phyloP scores from a whole-genome alignment of 2,329 filamentous ascomycete species.

The Ascochyta lentis region DNA sequence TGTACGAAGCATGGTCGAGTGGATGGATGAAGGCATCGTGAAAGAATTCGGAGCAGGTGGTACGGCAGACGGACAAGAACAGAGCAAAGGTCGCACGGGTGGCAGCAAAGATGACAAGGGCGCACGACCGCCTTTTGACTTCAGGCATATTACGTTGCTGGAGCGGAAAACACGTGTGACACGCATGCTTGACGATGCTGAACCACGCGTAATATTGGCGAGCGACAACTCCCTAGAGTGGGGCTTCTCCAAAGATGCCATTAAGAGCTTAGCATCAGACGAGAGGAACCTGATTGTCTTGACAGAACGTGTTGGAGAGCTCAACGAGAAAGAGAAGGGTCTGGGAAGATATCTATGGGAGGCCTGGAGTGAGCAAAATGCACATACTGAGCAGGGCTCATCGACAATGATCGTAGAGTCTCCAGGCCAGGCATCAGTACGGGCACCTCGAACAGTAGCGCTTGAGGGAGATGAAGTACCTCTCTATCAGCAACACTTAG shows the following conservation, averaged over 20 bases:
- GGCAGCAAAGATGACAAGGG: slow-evolving; percentile 56
- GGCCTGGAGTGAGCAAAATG: slow-evolving; percentile 45
- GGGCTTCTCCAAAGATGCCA: slow-evolving; percentile 87
- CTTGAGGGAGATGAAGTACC: slow-evolving; percentile 78
- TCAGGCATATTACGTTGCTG: slow-evolving; percentile 81
- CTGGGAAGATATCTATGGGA: slow-evolving; percentile 80
- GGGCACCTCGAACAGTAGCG: slow-evolving; percentile 60
- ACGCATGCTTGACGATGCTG: slow-evolving; percentile 64
- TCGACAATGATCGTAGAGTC: slow-evolving; percentile 68
- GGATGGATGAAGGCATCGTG: slow-evolving; percentile 97
- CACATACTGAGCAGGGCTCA: slow-evolving; percentile 31
- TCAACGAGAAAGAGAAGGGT: slow-evolving; percentile 41
- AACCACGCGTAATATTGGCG: slow-evolving; percentile 80
- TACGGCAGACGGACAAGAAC: slow-evolving; percentile 38
- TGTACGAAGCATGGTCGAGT: slow-evolving; percentile 94
- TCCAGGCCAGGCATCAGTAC: slow-evolving; percentile 56
- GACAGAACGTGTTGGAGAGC: slow-evolving; percentile 71
- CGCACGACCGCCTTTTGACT: slow-evolving; percentile 80
- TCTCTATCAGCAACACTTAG: slow-evolving; percentile 90
- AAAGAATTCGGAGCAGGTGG: slow-evolving; percentile 82
- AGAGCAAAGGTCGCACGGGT: slow-evolving; percentile 41
- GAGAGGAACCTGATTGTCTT: slow-evolving; percentile 84
- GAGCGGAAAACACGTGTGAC: slow-evolving; percentile 83
- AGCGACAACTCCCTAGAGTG: slow-evolving; percentile 91
- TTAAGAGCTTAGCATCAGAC: slow-evolving; percentile 77